phyloP scores from a whole-genome alignment of 2,329 filamentous ascomycete genomes.

The Alternaria gaisen region DNA sequence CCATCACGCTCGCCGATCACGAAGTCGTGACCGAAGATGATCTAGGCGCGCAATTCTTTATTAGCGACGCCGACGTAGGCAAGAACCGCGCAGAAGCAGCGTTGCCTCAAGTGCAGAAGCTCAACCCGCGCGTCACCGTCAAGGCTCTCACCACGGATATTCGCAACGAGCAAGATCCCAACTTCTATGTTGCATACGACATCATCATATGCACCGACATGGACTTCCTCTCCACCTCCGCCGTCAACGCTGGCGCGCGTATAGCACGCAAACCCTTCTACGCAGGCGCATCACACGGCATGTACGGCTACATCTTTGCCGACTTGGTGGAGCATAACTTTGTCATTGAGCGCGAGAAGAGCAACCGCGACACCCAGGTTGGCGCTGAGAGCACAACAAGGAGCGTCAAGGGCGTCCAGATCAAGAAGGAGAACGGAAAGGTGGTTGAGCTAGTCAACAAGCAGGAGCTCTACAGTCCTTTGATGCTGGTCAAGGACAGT shows the following conservation, averaged over 20 bases:
- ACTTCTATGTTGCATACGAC: slow-evolving; percentile 82
- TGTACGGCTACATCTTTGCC: slow-evolving; percentile 95
- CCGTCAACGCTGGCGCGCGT: slow-evolving; percentile 87
- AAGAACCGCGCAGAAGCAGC: slow-evolving; percentile 86
- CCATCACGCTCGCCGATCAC: slow-evolving; percentile 87
- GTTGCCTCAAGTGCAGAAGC: slow-evolving; percentile 76
- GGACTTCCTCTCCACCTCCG: slow-evolving; percentile 74
- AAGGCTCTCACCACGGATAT: slow-evolving; percentile 74
- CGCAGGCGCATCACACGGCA: slow-evolving; percentile 83
- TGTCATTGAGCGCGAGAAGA: slow-evolving; percentile 82
- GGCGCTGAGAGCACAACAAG: slow-evolving; percentile 81
- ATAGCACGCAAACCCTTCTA: slow-evolving; percentile 85
- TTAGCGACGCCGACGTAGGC: slow-evolving; percentile 76
- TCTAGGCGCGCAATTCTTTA: slow-evolving; percentile 74
- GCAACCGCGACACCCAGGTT: slow-evolving; percentile 69
- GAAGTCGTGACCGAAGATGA: slow-evolving; percentile 79
- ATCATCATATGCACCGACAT: slow-evolving; percentile 91
- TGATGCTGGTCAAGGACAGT: slow-evolving; percentile 84
- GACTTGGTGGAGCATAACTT: slow-evolving; percentile 92
- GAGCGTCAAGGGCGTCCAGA: slow-evolving; percentile 74
- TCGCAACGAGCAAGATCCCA: slow-evolving; percentile 65
- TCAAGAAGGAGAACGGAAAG: slow-evolving; percentile 69
- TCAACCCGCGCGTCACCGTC: slow-evolving; percentile 89
- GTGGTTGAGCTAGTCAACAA: slow-evolving; percentile 88
- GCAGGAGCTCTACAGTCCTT: slow-evolving; percentile 87